phyloP scores from a whole-genome alignment of 1,139 yeast genomes.

The Candida frijolesensis region DNA sequence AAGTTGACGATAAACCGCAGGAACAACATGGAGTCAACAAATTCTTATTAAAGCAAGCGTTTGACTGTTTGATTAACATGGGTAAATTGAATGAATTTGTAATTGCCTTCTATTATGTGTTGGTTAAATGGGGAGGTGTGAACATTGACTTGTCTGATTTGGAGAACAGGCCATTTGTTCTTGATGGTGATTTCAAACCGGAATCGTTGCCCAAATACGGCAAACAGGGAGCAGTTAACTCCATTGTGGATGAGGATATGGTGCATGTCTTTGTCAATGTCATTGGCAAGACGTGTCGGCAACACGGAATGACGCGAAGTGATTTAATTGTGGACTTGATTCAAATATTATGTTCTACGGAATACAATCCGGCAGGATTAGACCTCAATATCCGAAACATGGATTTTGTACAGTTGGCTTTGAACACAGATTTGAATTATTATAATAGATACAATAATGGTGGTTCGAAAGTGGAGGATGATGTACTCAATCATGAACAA shows the following conservation, averaged over 20 bases:
- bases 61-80: conserved; percentile 36
- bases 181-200: conserved; percentile 14
- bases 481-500: too few relatives aligned
- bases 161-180: conserved; percentile 12
- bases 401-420: conserved; percentile 31
- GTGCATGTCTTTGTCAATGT: too few relatives aligned
- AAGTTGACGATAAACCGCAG: not conserved
- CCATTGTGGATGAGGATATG: conserved; percentile 15
- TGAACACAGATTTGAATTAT: conserved; percentile 38
- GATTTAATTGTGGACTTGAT: conserved; percentile 27
- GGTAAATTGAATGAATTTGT: conserved; percentile 37
- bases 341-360: conserved; percentile 22
- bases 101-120: conserved; percentile 30
- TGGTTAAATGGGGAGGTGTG: conserved; percentile 35
- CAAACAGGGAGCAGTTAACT: not conserved
- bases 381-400: conserved; percentile 29
- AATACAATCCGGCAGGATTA: conserved; percentile 19
- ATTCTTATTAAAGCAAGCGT: conserved; percentile 31
- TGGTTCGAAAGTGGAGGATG: too few relatives aligned
- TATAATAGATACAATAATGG: conserved; percentile 36
- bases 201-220: not conserved
- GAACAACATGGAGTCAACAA: conserved; percentile 23
- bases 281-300: too few relatives aligned
- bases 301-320: conserved; percentile 23
- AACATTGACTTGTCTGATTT: conserved; percentile 15